Conservation (phyloP, 495 filamentous ascomycete species). For the Penicillium riverlandense region DNA sequence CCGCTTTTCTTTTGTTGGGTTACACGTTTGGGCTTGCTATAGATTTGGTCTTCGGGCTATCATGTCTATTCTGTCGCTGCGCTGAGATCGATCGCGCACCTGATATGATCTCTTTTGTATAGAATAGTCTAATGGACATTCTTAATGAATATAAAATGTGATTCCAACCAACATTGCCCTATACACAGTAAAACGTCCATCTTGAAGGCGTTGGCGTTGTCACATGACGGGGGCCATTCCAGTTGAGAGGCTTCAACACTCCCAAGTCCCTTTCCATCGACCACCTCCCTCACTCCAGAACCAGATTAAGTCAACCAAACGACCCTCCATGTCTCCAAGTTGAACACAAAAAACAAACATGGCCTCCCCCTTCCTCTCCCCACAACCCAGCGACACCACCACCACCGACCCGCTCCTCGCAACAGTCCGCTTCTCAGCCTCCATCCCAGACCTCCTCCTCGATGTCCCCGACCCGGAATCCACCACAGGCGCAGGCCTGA, state of each 20-base stretch:
- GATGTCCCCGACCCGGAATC: constrained; percentile 57
- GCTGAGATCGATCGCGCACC: neutral
- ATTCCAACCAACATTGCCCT: neutral
- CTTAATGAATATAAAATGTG: neutral
- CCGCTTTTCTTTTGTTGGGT: constrained; percentile 4
- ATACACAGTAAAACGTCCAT: neutral
- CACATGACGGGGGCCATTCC: constrained; percentile 4
- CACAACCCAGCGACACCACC: constrained; percentile 9
- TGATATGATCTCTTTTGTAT: neutral
- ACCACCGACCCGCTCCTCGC: constrained; percentile 52
- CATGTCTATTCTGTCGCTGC: neutral
- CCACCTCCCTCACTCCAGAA: too few species aligned
- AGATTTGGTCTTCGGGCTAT: neutral
- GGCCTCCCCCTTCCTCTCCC: constrained; percentile 13
- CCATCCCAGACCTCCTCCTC: constrained; percentile 75
- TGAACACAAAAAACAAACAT: neutral
- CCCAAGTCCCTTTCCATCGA: too few species aligned
- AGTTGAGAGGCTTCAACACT: too few species aligned
- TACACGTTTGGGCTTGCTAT: neutral
- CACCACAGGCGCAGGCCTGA: constrained; percentile 69
- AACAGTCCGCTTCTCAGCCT: constrained; percentile 81
- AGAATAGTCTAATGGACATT: constrained; percentile 6
- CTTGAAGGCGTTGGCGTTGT: neutral
- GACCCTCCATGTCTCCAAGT: neutral
- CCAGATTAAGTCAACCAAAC: neutral